A percentile compares a stretch with the other conserved stretches of the same genome.
These are phyloP conservation scores for Kokia cookei DNA, from an alignment of 441 rosid genomes.

Conservation along the genomic window DNA sequence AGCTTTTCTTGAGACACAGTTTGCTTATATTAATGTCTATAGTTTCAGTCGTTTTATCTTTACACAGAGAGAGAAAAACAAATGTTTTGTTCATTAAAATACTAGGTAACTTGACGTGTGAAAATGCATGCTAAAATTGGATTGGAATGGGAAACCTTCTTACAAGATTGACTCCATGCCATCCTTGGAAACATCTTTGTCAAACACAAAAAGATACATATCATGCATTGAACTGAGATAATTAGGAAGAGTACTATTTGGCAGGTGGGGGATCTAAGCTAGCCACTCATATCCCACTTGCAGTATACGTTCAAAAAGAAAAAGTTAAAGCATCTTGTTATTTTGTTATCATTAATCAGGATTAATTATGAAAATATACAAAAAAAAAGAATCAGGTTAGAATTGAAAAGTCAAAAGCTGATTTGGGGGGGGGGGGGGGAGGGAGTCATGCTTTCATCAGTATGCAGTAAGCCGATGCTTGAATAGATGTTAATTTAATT, in stretches of 20 bases:
- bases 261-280: neutral
- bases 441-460: no score
- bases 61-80: neutral
- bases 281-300: neutral
- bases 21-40: no score
- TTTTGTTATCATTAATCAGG: no score
- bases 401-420: no score
- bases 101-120: neutral
- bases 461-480: no score
- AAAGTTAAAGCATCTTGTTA: no score
- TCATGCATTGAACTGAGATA: neutral
- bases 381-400: no score
- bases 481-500: no score
- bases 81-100: neutral
- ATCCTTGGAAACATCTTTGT: neutral
- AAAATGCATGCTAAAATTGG: neutral
- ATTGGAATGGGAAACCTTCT: neutral
- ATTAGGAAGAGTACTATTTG: neutral
- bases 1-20: neutral
- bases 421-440: no score
- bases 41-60: neutral
- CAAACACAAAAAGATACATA: neutral
- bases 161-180: neutral
- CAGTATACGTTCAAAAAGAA: no score
- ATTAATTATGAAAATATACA: no score